Conservation (phyloP, 352 stramenopile species). For the Phytophthora palmivora region DNA sequence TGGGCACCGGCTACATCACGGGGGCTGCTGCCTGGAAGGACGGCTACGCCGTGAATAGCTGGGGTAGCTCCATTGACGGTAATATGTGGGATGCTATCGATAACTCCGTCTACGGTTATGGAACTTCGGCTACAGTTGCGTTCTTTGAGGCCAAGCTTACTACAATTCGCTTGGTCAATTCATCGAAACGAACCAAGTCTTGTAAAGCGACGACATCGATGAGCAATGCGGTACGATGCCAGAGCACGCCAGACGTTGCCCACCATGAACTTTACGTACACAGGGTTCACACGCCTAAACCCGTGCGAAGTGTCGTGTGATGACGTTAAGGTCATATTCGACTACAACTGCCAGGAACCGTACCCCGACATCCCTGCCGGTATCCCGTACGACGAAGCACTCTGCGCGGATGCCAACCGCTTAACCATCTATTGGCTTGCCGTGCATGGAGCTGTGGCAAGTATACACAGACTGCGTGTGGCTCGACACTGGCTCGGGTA, state of each 20-base stretch:
- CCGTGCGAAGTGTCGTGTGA: slow-evolving; percentile 68
- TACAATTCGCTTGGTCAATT: slow-evolving; percentile 57
- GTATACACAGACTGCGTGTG: slow-evolving; percentile 68
- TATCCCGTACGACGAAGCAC: slow-evolving; percentile 52
- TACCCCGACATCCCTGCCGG: slow-evolving; percentile 40
- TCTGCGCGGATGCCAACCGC: slow-evolving; percentile 46
- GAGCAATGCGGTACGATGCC: slow-evolving; percentile 49
- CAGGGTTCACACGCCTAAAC: slow-evolving; percentile 56
- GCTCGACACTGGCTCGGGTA: slow-evolving; percentile 35
- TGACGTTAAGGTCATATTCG: slow-evolving; percentile 51
- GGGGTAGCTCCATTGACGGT: slow-evolving; percentile 52
- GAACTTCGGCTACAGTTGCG: slow-evolving; percentile 39
- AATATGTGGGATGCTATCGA: slow-evolving; percentile 49
- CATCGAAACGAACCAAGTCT: slow-evolving; percentile 50
- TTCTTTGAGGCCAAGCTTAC: slow-evolving; percentile 48
- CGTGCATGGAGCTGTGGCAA: slow-evolving; percentile 55
- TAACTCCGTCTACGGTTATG: slow-evolving; percentile 49
- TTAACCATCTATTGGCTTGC: slow-evolving; percentile 61
- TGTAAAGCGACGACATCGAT: slow-evolving; percentile 48
- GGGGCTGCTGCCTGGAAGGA: slow-evolving; percentile 43
- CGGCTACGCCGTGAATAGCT: slow-evolving; percentile 52
- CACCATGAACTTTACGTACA: slow-evolving; percentile 45
- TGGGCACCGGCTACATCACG: slow-evolving; percentile 47
- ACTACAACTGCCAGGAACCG: slow-evolving; percentile 50
- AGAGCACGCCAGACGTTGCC: slow-evolving; percentile 37